These are phyloP conservation scores for Phymatotrichopsis omnivora DNA, from an alignment of 2,329 filamentous ascomycete genomes.

Conservation along the genomic window DNA sequence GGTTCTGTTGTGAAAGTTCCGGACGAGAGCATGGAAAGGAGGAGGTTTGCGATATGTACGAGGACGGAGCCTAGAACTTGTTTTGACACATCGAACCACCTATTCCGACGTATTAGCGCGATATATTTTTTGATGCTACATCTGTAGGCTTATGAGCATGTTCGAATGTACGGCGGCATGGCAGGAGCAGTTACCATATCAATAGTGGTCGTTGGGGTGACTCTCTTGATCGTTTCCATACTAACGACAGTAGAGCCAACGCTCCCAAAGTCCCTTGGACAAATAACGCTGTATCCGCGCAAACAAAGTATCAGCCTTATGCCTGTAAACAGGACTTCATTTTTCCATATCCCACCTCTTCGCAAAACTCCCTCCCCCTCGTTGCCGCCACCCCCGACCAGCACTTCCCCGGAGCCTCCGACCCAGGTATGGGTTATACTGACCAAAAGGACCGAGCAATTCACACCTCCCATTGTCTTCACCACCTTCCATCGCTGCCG, in stretches of 20 bases:
- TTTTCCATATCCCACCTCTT: too few species aligned
- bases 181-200: constrained; percentile 51
- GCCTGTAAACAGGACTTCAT: too few species aligned
- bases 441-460: constrained; percentile 72
- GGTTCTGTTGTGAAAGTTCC: constrained; percentile 64
- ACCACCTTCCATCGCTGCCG: constrained; percentile 16
- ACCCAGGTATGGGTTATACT: too few species aligned
- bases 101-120: constrained; percentile 1
- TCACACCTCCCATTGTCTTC: constrained; percentile 57
- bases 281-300: constrained; percentile 47
- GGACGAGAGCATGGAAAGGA: constrained; percentile 93
- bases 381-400: not conserved
- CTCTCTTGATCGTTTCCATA: constrained; percentile 89
- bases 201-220: constrained; percentile 83
- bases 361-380: too few species aligned
- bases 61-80: constrained; percentile 90
- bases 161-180: too few species aligned
- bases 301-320: not conserved
- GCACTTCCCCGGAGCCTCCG: not conserved
- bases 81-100: constrained; percentile 92
- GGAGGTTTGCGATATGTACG: constrained; percentile 82
- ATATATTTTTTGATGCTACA: not conserved
- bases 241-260: constrained; percentile 72
- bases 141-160: not conserved
- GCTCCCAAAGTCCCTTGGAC: constrained; percentile 79